Percentiles rank a stretch among this genome's conserved stretches.
Evolutionary conservation across 257 asterid species (phyloP).

Genomic region (Solanum lycopersicoides): DNA sequence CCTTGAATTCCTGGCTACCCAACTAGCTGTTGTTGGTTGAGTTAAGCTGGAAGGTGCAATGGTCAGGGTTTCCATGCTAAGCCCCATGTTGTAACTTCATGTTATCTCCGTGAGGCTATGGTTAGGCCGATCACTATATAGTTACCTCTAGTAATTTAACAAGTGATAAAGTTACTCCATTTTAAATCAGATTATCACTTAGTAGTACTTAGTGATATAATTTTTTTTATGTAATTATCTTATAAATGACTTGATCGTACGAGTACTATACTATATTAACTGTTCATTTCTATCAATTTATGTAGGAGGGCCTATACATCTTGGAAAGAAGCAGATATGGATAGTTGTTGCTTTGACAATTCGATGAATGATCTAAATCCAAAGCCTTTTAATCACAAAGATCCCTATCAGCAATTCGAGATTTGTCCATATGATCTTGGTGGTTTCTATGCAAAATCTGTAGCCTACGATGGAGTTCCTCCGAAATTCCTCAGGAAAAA

Average conservation of each 20-base stretch:
- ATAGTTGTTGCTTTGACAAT: slow-evolving; percentile 42
- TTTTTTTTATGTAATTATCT: not conserved
- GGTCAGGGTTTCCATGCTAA: not conserved
- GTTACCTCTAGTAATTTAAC: not conserved
- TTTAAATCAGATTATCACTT: not conserved
- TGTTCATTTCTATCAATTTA: not conserved
- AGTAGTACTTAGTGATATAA: not conserved
- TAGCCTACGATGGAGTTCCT: slow-evolving; percentile 63
- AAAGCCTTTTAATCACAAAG: slow-evolving; percentile 51
- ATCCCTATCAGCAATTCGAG: slow-evolving; percentile 65
- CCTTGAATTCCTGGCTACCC: not conserved
- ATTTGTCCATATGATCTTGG: slow-evolving; percentile 38
- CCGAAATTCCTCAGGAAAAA: slow-evolving; percentile 51
- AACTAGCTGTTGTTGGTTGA: not conserved
- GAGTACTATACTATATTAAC: not conserved
- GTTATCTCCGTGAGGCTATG: not conserved
- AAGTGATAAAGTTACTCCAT: not conserved
- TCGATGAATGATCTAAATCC: slow-evolving; percentile 15
- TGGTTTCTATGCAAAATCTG: slow-evolving; percentile 59
- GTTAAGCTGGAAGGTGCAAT: not conserved
- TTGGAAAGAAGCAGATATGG: slow-evolving; percentile 32
- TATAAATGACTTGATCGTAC: not conserved
- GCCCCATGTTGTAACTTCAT: not conserved
- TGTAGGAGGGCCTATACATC: slow-evolving; percentile 60
- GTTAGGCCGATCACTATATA: not conserved